Evolutionary conservation across 768 basidiomycete genomes (phyloP).

Genomic region (Auricularia auricula-judae): DNA sequence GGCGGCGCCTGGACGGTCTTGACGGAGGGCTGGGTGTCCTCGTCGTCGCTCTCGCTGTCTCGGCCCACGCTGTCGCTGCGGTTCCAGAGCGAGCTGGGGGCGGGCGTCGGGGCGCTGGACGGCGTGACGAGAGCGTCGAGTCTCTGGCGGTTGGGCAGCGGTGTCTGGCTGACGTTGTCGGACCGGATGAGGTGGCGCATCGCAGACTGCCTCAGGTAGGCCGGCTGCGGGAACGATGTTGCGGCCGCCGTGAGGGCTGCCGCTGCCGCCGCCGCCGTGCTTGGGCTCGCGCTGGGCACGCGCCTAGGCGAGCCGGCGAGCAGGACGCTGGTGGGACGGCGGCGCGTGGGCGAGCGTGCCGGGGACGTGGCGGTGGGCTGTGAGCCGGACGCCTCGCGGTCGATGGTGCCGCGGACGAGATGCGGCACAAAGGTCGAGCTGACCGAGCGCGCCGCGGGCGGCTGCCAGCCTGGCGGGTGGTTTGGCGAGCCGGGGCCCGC

Average conservation of each 20-base stretch:
- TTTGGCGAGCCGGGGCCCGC: not conserved
- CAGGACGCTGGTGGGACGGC: slow-evolving; percentile 20
- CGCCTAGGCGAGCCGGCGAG: not conserved
- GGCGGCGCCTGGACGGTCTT: slow-evolving; percentile 9
- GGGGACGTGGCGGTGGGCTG: not conserved
- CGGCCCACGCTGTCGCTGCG: not conserved
- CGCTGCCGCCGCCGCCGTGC: slow-evolving; percentile 1
- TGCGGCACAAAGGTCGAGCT: not conserved
- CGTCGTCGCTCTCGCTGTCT: slow-evolving; percentile 45
- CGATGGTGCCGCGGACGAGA: not conserved
- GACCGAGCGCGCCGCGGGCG: not conserved
- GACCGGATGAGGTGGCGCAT: slow-evolving; percentile 60
- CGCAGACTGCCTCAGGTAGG: slow-evolving; percentile 68
- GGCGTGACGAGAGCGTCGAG: slow-evolving; percentile 6
- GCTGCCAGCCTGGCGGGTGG: not conserved
- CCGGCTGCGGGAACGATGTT: slow-evolving; percentile 48
- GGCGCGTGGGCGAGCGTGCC: slow-evolving; percentile 31
- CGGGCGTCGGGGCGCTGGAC: slow-evolving; percentile 5
- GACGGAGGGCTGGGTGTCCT: slow-evolving; percentile 29
- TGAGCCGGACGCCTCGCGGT: not conserved
- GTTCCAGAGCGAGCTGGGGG: slow-evolving; percentile 5
- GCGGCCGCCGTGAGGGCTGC: slow-evolving; percentile 18
- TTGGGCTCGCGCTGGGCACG: slow-evolving; percentile 4
- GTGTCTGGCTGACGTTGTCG: slow-evolving; percentile 28
- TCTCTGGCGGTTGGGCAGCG: slow-evolving; percentile 16